These are phyloP conservation scores for Trichoderma erinaceum DNA, from an alignment of 495 filamentous ascomycete genomes.

Conservation along the genomic window DNA sequence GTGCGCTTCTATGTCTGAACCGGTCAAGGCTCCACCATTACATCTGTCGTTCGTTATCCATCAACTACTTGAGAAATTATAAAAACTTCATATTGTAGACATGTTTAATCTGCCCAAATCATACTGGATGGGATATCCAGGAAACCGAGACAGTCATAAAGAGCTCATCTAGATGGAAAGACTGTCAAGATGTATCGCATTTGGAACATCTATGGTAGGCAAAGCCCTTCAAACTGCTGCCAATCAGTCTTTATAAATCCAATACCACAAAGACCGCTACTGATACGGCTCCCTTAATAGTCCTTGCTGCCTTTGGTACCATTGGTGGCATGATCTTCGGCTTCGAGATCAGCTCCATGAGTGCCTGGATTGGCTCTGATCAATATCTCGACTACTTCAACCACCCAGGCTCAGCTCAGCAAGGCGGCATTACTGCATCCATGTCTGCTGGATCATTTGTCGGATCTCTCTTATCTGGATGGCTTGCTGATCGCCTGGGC, in stretches of 20 bases:
- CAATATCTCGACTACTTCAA: constrained; percentile 58
- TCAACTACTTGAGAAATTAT: neutral
- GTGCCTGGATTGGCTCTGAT: constrained; percentile 56
- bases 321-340: constrained; percentile 60
- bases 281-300: constrained; percentile 45
- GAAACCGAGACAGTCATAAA: neutral
- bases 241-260: neutral
- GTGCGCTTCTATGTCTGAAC: neutral
- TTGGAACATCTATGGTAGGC: constrained; percentile 17
- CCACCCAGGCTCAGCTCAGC: constrained; percentile 48
- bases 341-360: constrained; percentile 69
- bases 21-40: neutral
- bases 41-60: neutral
- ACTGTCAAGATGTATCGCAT: constrained; percentile 15
- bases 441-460: constrained; percentile 69
- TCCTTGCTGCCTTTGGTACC: constrained; percentile 52
- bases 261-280: neutral
- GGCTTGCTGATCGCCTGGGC: constrained; percentile 60
- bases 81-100: neutral
- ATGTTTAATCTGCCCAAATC: neutral
- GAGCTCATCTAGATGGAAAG: neutral
- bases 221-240: neutral
- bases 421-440: constrained; percentile 59
- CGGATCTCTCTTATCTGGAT: constrained; percentile 59
- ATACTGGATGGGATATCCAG: neutral